These are phyloP conservation scores for Mortierella sp. DNA, from an alignment of 371 early-diverging fungal genomes.

Conservation along the genomic window DNA sequence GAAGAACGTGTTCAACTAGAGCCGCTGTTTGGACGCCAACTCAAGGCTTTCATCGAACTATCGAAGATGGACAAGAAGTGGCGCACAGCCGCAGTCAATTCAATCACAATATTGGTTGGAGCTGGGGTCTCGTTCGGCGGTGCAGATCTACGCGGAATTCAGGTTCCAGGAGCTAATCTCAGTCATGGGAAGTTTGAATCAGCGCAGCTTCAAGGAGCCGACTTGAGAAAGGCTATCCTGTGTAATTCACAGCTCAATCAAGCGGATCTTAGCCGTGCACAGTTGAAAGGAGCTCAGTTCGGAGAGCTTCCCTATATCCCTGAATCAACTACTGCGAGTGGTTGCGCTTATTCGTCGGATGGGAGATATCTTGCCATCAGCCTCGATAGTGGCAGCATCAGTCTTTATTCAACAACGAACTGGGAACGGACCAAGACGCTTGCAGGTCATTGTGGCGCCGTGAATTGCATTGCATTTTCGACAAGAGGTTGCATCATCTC, in stretches of 20 bases:
- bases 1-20: neutral
- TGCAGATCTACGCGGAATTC: neutral
- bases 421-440: neutral
- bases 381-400: neutral
- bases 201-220: constrained; percentile 5
- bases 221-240: neutral
- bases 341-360: neutral
- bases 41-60: neutral
- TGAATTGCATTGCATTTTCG: neutral
- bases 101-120: constrained; percentile 7
- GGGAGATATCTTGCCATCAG: neutral
- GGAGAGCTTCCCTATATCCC: neutral
- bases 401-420: neutral
- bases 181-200: constrained; percentile 1
- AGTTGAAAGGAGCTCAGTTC: neutral
- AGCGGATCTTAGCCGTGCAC: neutral
- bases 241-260: neutral
- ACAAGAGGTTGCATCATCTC: neutral
- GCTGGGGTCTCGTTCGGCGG: neutral
- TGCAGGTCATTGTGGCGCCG: neutral
- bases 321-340: neutral
- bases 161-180: neutral
- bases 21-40: neutral
- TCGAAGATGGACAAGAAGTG: neutral
- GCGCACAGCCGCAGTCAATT: neutral